Conservation (phyloP, 2,329 filamentous ascomycete species). For the Coniochaeta ligniaria region DNA sequence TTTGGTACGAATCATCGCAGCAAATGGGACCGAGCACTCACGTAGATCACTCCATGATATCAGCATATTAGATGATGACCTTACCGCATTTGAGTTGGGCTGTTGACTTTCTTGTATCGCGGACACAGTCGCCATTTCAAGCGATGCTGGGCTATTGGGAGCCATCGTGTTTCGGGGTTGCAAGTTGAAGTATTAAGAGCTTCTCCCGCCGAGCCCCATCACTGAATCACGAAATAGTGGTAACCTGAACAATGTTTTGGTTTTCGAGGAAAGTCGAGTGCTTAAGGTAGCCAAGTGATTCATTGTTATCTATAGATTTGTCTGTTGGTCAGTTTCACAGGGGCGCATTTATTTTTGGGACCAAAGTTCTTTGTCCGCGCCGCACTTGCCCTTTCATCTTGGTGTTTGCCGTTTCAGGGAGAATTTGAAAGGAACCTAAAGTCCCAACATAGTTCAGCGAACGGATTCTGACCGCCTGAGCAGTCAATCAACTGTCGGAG, state of each 20-base stretch:
- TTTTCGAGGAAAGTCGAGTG: no score
- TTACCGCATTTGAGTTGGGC: background rate
- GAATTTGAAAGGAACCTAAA: background rate
- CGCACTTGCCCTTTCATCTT: background rate
- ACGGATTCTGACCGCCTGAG: background rate
- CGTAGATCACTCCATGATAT: background rate
- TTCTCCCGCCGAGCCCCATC: background rate
- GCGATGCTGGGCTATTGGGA: background rate
- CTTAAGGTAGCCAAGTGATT: background rate
- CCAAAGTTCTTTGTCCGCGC: background rate
- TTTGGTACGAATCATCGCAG: background rate
- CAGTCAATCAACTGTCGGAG: background rate
- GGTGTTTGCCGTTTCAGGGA: background rate
- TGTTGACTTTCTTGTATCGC: background rate
- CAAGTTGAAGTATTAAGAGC: background rate
- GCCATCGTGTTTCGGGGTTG: background rate
- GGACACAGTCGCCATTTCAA: no score
- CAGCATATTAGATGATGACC: background rate
- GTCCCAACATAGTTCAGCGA: background rate
- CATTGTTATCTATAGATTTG: background rate
- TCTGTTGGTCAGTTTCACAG: background rate
- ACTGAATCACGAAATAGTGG: background rate
- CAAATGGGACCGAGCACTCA: background rate
- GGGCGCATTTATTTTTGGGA: background rate
- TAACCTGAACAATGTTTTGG: no score